Base-by-base conservation (phyloP, 2,329 filamentous ascomycete species). In the Aspergillus aculeatus region DNA sequence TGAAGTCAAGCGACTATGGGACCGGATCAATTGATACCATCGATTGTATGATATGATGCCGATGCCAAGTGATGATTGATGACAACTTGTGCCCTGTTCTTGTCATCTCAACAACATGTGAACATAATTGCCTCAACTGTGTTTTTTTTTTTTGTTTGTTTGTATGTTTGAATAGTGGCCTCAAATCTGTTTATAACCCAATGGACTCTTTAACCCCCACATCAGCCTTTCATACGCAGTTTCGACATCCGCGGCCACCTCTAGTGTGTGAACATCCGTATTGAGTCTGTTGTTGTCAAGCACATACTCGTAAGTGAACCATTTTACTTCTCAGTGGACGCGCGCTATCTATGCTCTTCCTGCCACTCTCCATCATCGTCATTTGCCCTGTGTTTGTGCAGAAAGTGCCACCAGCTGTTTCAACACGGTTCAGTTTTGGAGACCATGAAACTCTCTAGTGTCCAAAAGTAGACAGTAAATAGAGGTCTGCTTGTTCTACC, bases 1-100 rank as follows among this genome's bases (percentile, higher is more conserved):
- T 68, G 88, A 91, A 75, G 86, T 98, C 64, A 85, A 93, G 80
- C 86, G 87, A 75, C 81, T 90, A 61, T 90, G 86, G 74, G 64
- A 70, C 48, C 68, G 73, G 61, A 69, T 65, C 38, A 75, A 74
- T 50, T 71, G 57, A 66, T 54, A 16, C 19, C 9, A 7, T 26
- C 9, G 24, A 38, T 21, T 23, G 41, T 41, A 21, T 55, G 31
- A 35, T 23, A 48, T 32, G 10, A 38, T 52, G 35, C 12, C 23
- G 21, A 41, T 49, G 53, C 47, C 38, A 44, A 44, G 41, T 26
- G 47, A 55, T 48, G 53, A 55, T 16, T 48, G 53, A 55, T 24
- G 53, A 47, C 26, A 48, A 29, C 44, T 7, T 31, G 26, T 29
- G 12, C 16, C 9, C 38, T 19, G 16, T 44, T 16, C 38, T 44